Conservation (phyloP, 1,284 basidiomycete genomes). For the Cutaneotrichosporon sp. region DNA sequence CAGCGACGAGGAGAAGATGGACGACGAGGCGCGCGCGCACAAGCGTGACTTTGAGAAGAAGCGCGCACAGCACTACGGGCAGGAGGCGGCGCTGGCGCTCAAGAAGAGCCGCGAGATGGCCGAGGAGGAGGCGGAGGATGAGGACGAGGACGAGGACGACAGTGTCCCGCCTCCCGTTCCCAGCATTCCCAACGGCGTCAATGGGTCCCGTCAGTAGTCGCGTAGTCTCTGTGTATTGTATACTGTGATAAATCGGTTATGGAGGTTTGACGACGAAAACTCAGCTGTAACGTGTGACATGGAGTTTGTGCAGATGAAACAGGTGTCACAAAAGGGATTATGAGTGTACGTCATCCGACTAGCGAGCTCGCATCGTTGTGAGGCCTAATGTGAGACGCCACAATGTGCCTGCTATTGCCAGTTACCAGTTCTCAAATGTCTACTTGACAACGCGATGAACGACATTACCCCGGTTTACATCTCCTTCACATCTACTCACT, state of each 20-base stretch:
- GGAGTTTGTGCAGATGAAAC: too few species aligned
- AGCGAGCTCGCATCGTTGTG: too few species aligned
- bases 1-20: conserved; percentile 74
- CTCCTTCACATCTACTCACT: too few species aligned
- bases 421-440: too few species aligned
- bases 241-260: neutral
- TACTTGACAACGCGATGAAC: too few species aligned
- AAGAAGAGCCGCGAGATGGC: conserved; percentile 53
- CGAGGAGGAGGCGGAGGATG: conserved; percentile 34
- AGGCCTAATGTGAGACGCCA: too few species aligned
- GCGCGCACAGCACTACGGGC: conserved; percentile 78
- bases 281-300: too few species aligned
- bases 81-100: conserved; percentile 81
- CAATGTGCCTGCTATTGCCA: too few species aligned
- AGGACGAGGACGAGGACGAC: conserved; percentile 21
- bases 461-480: too few species aligned
- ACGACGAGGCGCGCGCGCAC: conserved; percentile 79
- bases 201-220: conserved; percentile 1
- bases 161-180: conserved; percentile 2
- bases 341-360: too few species aligned
- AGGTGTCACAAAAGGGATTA: too few species aligned
- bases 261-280: neutral
- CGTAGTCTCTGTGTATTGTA: neutral
- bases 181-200: conserved; percentile 6
- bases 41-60: conserved; percentile 77